Evolutionary conservation across 75 land plant species (phyloP), one percentile per base, ranked within the genome.

Genomic region (Gnetum montanum): DNA sequence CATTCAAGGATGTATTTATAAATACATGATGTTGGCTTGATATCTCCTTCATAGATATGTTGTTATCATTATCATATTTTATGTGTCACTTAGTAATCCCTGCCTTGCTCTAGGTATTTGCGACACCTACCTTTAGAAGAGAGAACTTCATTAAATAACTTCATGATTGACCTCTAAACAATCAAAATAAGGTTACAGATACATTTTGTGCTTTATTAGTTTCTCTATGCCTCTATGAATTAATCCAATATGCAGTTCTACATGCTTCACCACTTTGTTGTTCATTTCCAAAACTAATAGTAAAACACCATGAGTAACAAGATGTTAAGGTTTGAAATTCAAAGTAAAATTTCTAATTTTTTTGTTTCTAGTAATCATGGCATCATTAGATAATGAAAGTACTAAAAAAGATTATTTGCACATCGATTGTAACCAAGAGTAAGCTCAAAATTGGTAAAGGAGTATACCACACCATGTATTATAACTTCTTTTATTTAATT

Each of bases 181-280:
- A n/a, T n/a, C n/a, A n/a, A n/a, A n/a, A n/a, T n/a, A n/a, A n/a
- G n/a, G n/a, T n/a, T n/a, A n/a, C n/a, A n/a, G n/a, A n/a, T n/a
- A n/a, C n/a, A n/a, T n/a, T n/a, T n/a, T n/a, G n/a, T n/a, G n/a
- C n/a, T n/a, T n/a, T n/a, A n/a, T n/a, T n/a, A n/a, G n/a, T n/a
- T n/a, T n/a, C n/a, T n/a, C n/a, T n/a, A n/a, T n/a, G n/a, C n/a
- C n/a, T n/a, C n/a, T n/a, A n/a, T n/a, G n/a, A n/a, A n/a, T n/a
- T n/a, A n/a, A n/a, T n/a, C n/a, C n/a, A n/a, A n/a, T n/a, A n/a
- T n/a, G n/a, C n/a, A n/a, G n/a, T n/a, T n/a, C n/a, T n/a, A n/a
- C n/a, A 54, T 40, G 43, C 54, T 53, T 58, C 48, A 54, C 66
- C 48, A 63, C 66, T 43, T 63, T 58, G 30, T 0, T 15, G 19